These are phyloP conservation scores for Chytriomyces sp. DNA, from an alignment of 192 early-diverging fungal genomes.

Conservation along the genomic window DNA sequence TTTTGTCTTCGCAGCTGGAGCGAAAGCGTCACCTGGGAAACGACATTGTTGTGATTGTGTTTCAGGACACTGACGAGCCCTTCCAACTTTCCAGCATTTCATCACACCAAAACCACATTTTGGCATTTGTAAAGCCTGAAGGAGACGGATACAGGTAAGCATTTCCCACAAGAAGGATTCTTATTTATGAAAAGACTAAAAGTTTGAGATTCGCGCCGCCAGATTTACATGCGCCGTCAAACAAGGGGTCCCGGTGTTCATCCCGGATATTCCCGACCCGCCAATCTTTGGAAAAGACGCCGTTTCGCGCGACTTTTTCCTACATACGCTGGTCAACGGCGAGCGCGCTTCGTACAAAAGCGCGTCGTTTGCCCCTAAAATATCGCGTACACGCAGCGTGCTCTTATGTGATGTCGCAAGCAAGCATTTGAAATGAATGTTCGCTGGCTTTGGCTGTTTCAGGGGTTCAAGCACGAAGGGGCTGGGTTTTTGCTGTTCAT, in stretches of 20 bases:
- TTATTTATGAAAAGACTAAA: too few species aligned
- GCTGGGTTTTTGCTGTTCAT: too few species aligned
- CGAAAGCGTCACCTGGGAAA: conserved; percentile 76
- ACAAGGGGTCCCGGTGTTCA: conserved; percentile 64
- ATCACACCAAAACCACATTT: conserved; percentile 63
- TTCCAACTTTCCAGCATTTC: conserved; percentile 56
- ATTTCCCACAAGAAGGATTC: too few species aligned
- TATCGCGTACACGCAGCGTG: conserved; percentile 64
- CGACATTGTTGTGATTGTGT: conserved; percentile 70
- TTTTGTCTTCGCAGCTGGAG: conserved; percentile 49
- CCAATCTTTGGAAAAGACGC: conserved; percentile 59
- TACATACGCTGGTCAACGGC: conserved; percentile 70
- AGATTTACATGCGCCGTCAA: conserved; percentile 31
- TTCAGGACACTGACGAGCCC: conserved; percentile 51
- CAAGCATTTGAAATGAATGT: conserved; percentile 42
- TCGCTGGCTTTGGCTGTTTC: too few species aligned
- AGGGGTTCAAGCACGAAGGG: too few species aligned
- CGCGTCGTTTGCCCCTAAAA: conserved; percentile 68
- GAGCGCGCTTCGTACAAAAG: conserved; percentile 72
- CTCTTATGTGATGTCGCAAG: conserved; percentile 66
- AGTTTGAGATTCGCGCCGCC: background rate
- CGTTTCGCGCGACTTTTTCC: conserved; percentile 66
- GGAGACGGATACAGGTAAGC: conserved; percentile 52
- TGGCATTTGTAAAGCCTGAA: conserved; percentile 58
- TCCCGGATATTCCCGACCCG: conserved; percentile 65